phyloP scores from a whole-genome alignment of 2,329 filamentous ascomycete species.

The Penicillium sclerotiorum region DNA sequence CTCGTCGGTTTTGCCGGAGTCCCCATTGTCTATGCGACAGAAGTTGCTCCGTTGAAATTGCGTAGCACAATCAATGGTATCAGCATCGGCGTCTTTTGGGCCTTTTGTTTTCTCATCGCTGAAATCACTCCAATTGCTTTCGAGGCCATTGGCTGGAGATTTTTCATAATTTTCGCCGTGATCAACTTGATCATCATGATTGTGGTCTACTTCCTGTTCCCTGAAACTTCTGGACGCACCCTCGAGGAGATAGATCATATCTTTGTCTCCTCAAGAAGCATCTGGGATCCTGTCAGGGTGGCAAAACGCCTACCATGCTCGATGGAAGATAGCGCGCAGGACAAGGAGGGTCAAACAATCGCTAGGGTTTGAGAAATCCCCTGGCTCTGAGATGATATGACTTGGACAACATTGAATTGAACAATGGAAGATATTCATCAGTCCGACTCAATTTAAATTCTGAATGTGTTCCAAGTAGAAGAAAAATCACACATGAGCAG shows the following conservation, averaged over 20 bases:
- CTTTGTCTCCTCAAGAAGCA: slow-evolving; percentile 9
- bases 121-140: slow-evolving; percentile 14
- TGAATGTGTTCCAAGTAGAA: too few relatives aligned
- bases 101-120: slow-evolving; percentile 6
- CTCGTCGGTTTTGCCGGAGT: slow-evolving; percentile 12
- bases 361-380: too few relatives aligned
- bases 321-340: too few relatives aligned
- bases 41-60: slow-evolving; percentile 10
- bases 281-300: slow-evolving; percentile 13
- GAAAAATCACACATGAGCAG: too few relatives aligned
- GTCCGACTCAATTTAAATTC: too few relatives aligned
- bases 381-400: too few relatives aligned
- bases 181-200: slow-evolving; percentile 7
- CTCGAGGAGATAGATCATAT: slow-evolving; percentile 14
- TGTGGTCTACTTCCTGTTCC: slow-evolving; percentile 13
- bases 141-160: slow-evolving; percentile 9
- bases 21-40: slow-evolving; percentile 11
- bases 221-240: slow-evolving; percentile 13
- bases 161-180: slow-evolving; percentile 14
- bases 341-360: background rate
- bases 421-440: too few relatives aligned
- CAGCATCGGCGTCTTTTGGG: slow-evolving; percentile 3
- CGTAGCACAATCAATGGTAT: slow-evolving; percentile 13
- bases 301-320: background rate
- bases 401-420: too few relatives aligned